phyloP scores from a whole-genome alignment of 768 basidiomycete species.

The Hygrophorus russula region DNA sequence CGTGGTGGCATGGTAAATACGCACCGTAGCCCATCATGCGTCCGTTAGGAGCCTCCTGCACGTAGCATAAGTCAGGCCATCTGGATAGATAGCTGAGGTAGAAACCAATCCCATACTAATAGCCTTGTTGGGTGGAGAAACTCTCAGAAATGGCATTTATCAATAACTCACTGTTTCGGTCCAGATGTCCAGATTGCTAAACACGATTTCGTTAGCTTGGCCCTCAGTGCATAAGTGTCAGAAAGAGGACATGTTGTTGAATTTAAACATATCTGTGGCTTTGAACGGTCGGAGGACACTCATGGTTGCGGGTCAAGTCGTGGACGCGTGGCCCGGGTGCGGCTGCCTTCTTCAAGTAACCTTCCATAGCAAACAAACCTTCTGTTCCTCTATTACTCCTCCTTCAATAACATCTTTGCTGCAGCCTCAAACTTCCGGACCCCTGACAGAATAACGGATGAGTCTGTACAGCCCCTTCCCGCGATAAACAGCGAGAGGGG shows the following conservation, averaged over 20 bases:
- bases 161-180: slow-evolving; percentile 78
- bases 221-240: neutral
- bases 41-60: slow-evolving; percentile 70
- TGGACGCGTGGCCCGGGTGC: no score
- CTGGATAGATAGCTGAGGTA: slow-evolving; percentile 81
- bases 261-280: slow-evolving; percentile 84
- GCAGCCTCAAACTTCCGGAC: no score
- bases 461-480: no score
- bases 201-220: slow-evolving; percentile 4
- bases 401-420: no score
- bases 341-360: no score
- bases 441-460: no score
- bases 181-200: slow-evolving; percentile 89
- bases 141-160: neutral
- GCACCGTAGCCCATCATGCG: slow-evolving; percentile 90
- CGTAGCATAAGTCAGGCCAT: slow-evolving; percentile 88
- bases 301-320: slow-evolving; percentile 33
- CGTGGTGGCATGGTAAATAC: slow-evolving; percentile 13
- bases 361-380: no score
- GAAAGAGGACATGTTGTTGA: slow-evolving; percentile 72
- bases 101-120: slow-evolving; percentile 77
- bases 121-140: neutral
- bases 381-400: no score
- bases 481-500: no score
- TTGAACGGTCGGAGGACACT: slow-evolving; percentile 78